These are phyloP conservation scores for Aaosphaeria pasadenensis DNA, from an alignment of 2,329 filamentous ascomycete genomes.

Conservation along the genomic window DNA sequence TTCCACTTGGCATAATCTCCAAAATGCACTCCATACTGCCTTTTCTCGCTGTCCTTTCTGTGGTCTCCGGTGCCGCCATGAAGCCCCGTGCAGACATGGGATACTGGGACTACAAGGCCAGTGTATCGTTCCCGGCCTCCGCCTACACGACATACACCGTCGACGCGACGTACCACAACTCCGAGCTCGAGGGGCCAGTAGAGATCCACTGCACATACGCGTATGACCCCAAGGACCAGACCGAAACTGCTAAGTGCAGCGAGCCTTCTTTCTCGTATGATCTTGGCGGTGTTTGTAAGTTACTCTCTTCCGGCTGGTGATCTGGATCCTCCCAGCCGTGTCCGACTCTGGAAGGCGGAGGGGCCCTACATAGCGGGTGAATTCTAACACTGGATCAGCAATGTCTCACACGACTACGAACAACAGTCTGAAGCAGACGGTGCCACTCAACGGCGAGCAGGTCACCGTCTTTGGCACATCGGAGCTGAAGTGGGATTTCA, in stretches of 20 bases:
- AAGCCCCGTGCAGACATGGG: not conserved
- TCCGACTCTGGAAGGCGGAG: not conserved
- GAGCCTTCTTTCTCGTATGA: not conserved
- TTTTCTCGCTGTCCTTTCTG: not conserved
- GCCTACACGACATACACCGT: not conserved
- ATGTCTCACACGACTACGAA: not conserved
- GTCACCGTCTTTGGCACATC: not conserved
- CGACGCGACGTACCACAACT: not conserved
- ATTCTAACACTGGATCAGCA: not conserved
- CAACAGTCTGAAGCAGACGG: not conserved
- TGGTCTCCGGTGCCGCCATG: not conserved
- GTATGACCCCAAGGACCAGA: not conserved
- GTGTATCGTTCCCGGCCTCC: constrained; percentile 1
- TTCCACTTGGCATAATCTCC: too few species aligned
- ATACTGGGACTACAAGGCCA: not conserved
- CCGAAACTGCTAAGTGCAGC: not conserved
- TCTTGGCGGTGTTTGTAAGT: not conserved
- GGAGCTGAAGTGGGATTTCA: not conserved
- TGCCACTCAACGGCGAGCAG: not conserved
- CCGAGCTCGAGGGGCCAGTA: not conserved
- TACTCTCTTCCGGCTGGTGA: too few species aligned
- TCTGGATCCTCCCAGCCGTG: too few species aligned
- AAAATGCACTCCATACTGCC: not conserved
- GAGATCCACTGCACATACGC: not conserved
- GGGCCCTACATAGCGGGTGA: not conserved